Percentiles rank a stretch among this genome's conserved stretches.
Conservation (phyloP, 129 eudicot genomes). For the Chrysanthemum makinoi region DNA sequence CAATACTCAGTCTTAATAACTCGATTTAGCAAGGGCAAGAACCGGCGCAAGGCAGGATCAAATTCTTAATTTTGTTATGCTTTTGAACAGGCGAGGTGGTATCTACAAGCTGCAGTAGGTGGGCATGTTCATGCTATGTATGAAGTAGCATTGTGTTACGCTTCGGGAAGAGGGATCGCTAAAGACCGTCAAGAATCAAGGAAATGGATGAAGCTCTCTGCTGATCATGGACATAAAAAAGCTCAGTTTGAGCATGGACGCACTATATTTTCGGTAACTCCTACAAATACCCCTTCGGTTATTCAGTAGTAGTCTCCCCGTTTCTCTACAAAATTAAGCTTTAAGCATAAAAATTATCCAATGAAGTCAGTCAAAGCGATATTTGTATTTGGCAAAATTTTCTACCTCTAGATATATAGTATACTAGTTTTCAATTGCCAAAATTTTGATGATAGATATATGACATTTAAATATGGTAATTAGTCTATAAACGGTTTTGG, state of each 20-base stretch:
- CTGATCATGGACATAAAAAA: slow-evolving; percentile 87
- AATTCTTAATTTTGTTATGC: neutral
- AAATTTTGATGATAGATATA: no score
- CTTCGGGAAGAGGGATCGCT: slow-evolving; percentile 58
- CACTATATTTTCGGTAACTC: slow-evolving; percentile 60
- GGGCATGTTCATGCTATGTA: slow-evolving; percentile 92
- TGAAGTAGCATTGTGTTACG: slow-evolving; percentile 67
- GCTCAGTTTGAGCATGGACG: slow-evolving; percentile 87
- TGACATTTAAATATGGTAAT: no score
- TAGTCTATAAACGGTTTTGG: no score
- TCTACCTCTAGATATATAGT: no score
- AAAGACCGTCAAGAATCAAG: slow-evolving; percentile 54
- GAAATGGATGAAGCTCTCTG: slow-evolving; percentile 91
- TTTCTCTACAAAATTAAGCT: no score
- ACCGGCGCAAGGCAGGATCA: neutral
- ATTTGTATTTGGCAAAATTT: no score
- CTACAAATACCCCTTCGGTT: neutral
- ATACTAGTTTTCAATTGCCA: no score
- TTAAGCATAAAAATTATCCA: no score
- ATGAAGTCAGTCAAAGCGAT: no score
- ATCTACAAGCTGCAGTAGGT: slow-evolving; percentile 75
- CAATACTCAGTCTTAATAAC: no score
- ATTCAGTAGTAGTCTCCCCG: neutral
- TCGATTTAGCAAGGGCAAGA: no score
- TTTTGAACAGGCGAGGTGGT: slow-evolving; percentile 72